Conservation (phyloP, 2,329 filamentous ascomycete genomes). For the Colletotrichum euphorbiae region DNA sequence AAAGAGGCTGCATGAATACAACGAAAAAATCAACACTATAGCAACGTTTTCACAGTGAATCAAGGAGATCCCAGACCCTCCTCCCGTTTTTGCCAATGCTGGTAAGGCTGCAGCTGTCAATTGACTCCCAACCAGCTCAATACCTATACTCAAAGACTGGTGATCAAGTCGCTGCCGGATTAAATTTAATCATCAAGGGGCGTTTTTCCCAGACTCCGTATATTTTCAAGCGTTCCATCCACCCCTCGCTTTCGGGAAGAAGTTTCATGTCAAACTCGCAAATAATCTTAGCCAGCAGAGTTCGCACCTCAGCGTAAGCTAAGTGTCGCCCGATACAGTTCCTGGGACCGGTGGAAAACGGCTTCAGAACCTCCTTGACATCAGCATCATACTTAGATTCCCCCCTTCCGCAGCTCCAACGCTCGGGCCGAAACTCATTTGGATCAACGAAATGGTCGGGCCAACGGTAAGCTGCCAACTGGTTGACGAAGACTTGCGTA, state of each 20-base stretch:
- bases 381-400: conserved; percentile 52
- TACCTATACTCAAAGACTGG: no score
- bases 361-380: conserved; percentile 51
- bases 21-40: no score
- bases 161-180: no score
- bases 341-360: conserved; percentile 60
- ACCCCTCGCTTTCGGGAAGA: conserved; percentile 48
- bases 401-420: conserved; percentile 47
- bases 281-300: conserved; percentile 59
- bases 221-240: conserved; percentile 52
- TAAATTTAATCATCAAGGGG: conserved; percentile 18
- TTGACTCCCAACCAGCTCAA: no score
- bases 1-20: no score
- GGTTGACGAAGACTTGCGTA: conserved; percentile 30
- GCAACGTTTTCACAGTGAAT: no score
- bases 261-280: conserved; percentile 62
- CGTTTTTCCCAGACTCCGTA: conserved; percentile 53
- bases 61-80: no score
- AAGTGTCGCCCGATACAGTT: conserved; percentile 61
- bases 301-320: conserved; percentile 62
- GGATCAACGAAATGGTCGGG: conserved; percentile 47
- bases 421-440: conserved; percentile 56
- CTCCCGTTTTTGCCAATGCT: no score
- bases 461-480: conserved; percentile 48
- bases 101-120: no score